Evolutionary conservation across 176 grass and related monocot genomes (phyloP).

Genomic region (Eragrostis nindensis): DNA sequence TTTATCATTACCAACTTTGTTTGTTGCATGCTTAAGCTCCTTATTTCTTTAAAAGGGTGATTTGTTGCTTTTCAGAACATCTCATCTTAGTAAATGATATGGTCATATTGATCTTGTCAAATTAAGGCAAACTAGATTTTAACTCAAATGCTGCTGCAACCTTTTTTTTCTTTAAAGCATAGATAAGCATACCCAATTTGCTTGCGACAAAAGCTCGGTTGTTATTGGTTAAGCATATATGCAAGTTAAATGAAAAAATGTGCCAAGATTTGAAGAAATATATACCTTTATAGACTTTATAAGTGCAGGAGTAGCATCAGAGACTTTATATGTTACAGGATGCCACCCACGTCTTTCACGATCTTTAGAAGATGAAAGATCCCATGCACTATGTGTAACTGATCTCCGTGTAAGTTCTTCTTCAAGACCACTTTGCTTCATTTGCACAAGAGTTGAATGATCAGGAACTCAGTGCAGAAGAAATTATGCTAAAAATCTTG

Average conservation of each 20-base stretch:
- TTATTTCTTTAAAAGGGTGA: background rate
- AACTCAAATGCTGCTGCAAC: slow-evolving; percentile 2
- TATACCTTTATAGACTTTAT: slow-evolving; percentile 89
- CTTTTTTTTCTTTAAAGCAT: slow-evolving; percentile 11
- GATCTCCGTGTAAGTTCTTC: slow-evolving; percentile 88
- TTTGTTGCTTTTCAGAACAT: slow-evolving; percentile 4
- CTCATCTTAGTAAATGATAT: background rate
- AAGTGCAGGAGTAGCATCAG: slow-evolving; percentile 77
- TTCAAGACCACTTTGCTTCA: slow-evolving; percentile 91
- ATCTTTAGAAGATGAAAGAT: slow-evolving; percentile 94
- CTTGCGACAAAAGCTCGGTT: background rate
- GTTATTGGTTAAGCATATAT: background rate
- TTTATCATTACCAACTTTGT: background rate
- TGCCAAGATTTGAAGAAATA: slow-evolving; percentile 17
- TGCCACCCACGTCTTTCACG: slow-evolving; percentile 91
- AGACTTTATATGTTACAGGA: slow-evolving; percentile 92
- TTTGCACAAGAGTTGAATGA: slow-evolving; percentile 39
- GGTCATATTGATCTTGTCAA: background rate
- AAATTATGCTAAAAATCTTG: slow-evolving; percentile 27
- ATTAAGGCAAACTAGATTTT: slow-evolving; percentile 1
- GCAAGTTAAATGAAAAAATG: background rate
- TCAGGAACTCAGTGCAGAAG: slow-evolving; percentile 25
- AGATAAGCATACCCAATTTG: slow-evolving; percentile 8
- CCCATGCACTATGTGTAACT: slow-evolving; percentile 86
- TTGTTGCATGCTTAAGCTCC: background rate